phyloP scores from a whole-genome alignment of 345 rosid genomes.

The Toxicodendron radicans region DNA sequence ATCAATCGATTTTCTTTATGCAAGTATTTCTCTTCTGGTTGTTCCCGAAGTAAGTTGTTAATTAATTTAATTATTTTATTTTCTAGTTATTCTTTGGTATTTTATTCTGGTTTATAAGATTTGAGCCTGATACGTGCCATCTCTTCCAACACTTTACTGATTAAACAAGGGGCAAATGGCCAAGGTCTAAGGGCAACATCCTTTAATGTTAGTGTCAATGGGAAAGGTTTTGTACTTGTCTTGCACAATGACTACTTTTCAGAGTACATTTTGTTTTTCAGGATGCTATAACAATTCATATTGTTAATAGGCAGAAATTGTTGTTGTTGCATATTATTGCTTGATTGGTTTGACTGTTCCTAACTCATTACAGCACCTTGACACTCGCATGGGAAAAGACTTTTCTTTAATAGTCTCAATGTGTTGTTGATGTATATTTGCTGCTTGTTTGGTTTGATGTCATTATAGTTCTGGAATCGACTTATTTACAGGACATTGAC shows the following conservation, averaged over 20 bases:
- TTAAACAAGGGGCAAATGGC: background rate
- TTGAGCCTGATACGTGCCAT: background rate
- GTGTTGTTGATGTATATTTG: background rate
- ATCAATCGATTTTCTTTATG: constrained; percentile 92
- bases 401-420: constrained; percentile 3
- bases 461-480: constrained; percentile 15
- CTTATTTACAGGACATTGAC: constrained; percentile 70
- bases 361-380: background rate
- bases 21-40: constrained; percentile 74
- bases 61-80: background rate
- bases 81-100: background rate
- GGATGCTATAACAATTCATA: background rate
- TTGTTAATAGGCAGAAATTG: background rate
- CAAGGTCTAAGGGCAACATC: background rate
- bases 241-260: background rate
- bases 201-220: background rate
- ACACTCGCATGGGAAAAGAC: background rate
- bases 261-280: background rate
- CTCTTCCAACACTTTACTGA: background rate
- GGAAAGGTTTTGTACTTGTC: background rate
- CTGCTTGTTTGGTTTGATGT: background rate
- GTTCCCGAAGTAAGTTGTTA: constrained; percentile 71
- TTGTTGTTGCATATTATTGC: background rate
- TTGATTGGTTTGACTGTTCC: background rate
- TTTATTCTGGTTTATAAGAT: background rate